Conservation (phyloP, 129 eudicot species). For the Sambucus nigra region DNA sequence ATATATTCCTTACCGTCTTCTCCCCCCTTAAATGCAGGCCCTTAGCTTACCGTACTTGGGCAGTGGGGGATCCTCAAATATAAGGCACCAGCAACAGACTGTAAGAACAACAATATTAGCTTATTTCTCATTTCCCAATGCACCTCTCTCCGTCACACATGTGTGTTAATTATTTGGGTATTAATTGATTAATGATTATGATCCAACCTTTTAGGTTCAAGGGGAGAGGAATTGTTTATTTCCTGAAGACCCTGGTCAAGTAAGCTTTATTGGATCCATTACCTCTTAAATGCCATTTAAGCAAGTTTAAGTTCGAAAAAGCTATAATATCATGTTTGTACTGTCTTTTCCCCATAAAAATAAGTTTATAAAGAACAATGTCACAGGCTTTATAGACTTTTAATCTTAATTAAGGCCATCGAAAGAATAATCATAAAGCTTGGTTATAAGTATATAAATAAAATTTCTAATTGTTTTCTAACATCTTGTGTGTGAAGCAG, state of each 20-base stretch:
- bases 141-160: neutral
- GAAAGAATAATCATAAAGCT: conserved; percentile 13
- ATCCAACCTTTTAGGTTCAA: conserved; percentile 37
- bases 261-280: conserved; percentile 44
- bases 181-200: conserved; percentile 17
- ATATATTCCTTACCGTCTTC: conserved; percentile 14
- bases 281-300: conserved; percentile 7
- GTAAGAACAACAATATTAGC: conserved; percentile 27
- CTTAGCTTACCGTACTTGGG: conserved; percentile 84
- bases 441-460: neutral
- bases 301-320: neutral
- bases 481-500: conserved; percentile 24
- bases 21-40: conserved; percentile 51
- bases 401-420: neutral
- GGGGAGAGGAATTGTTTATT: conserved; percentile 80
- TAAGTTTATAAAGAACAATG: conserved; percentile 2
- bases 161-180: neutral
- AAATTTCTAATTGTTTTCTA: conserved; percentile 13
- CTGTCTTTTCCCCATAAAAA: conserved; percentile 7
- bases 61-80: conserved; percentile 47
- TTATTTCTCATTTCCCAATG: conserved; percentile 3
- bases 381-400: conserved; percentile 10
- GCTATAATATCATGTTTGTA: too few relatives aligned
- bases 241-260: conserved; percentile 99
- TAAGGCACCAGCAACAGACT: conserved; percentile 34